phyloP scores from a whole-genome alignment of 1,284 basidiomycete genomes.

The Heliocybe sulcata region DNA sequence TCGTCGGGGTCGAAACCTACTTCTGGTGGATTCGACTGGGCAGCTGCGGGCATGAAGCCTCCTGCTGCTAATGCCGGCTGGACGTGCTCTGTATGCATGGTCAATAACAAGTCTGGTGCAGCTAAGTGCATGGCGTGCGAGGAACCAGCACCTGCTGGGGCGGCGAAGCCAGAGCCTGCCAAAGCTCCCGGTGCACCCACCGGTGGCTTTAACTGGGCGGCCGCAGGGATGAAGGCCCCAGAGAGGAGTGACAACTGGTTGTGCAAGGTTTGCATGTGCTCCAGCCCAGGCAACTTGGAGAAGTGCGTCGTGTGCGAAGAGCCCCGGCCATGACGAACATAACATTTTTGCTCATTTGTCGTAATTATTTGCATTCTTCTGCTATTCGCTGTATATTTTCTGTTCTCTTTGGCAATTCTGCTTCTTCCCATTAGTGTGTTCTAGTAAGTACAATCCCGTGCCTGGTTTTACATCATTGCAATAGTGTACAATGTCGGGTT shows the following conservation, averaged over 20 bases:
- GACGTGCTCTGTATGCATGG: slow-evolving; percentile 35
- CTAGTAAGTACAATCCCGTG: background rate
- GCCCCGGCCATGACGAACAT: slow-evolving; percentile 15
- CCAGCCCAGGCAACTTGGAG: slow-evolving; percentile 32
- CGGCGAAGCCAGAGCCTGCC: slow-evolving; percentile 7
- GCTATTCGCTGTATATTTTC: background rate
- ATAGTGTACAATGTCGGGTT: background rate
- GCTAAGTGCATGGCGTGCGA: slow-evolving; percentile 36
- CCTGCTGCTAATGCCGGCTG: slow-evolving; percentile 20
- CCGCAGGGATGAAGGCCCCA: slow-evolving; percentile 38
- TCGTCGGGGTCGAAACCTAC: slow-evolving; percentile 12
- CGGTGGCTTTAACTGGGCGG: slow-evolving; percentile 43
- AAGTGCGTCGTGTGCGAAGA: slow-evolving; percentile 36
- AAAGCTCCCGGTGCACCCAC: slow-evolving; percentile 11
- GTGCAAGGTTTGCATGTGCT: slow-evolving; percentile 33
- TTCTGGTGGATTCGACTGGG: slow-evolving; percentile 40
- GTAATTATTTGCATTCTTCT: background rate
- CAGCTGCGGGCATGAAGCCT: slow-evolving; percentile 38
- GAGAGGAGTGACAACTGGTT: slow-evolving; percentile 30
- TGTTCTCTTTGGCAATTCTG: no score
- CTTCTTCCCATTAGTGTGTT: background rate
- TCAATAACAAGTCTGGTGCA: slow-evolving; percentile 34
- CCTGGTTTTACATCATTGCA: background rate
- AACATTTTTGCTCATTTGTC: no score
- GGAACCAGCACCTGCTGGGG: no score